Conservation (phyloP, 2,329 filamentous ascomycete genomes). For the Hymenoscyphus linearis region DNA sequence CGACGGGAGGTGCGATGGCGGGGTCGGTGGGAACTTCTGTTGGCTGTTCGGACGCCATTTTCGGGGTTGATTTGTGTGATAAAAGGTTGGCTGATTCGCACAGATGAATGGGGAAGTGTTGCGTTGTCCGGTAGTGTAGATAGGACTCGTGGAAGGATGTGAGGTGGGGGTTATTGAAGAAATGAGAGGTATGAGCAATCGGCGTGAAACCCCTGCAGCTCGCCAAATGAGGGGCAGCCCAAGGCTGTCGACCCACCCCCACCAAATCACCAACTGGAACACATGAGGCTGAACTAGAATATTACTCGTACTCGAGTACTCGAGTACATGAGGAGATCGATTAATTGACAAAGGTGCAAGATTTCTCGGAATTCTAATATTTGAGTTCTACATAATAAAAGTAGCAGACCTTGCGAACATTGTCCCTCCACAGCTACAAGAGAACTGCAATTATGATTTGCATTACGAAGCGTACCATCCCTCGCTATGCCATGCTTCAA, state of each 20-base stretch:
- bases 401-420: neutral
- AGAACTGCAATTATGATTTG: neutral
- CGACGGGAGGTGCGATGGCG: conserved; percentile 5
- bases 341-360: neutral
- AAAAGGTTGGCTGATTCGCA: neutral
- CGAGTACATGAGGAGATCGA: neutral
- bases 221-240: neutral
- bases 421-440: no score
- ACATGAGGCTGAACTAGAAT: neutral
- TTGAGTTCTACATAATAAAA: neutral
- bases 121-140: neutral
- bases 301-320: neutral
- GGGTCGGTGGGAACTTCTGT: conserved; percentile 17
- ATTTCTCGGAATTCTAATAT: no score
- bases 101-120: neutral
- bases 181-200: conserved; percentile 2
- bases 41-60: conserved; percentile 16
- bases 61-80: neutral
- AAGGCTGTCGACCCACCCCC: no score
- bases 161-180: conserved; percentile 1
- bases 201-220: neutral
- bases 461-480: neutral
- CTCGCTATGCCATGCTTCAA: neutral
- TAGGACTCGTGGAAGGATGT: neutral
- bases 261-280: no score